These are phyloP conservation scores for Thelonectria olida DNA, from an alignment of 2,329 filamentous ascomycete genomes.

Conservation along the genomic window DNA sequence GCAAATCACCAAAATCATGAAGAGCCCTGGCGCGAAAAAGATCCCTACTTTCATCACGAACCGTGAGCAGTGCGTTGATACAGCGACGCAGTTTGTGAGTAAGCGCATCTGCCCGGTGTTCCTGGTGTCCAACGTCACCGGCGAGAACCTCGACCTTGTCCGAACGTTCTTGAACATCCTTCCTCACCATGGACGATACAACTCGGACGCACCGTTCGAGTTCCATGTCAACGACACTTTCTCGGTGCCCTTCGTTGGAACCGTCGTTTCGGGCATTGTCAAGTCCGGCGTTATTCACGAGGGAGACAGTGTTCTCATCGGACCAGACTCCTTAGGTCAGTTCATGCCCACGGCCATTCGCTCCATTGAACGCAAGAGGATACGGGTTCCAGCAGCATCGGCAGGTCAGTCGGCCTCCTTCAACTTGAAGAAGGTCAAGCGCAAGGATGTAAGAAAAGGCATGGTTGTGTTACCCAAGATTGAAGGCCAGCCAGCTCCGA, in stretches of 20 bases:
- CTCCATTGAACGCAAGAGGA: slow-evolving; percentile 93
- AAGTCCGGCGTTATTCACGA: slow-evolving; percentile 88
- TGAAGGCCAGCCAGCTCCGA: slow-evolving; percentile 75
- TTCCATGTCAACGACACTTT: slow-evolving; percentile 98
- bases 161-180: slow-evolving; percentile 94
- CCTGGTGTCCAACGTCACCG: slow-evolving; percentile 97
- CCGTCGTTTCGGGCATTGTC: slow-evolving; percentile 93
- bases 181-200: slow-evolving; percentile 92
- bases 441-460: slow-evolving; percentile 95
- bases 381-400: slow-evolving; percentile 85
- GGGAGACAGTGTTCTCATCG: slow-evolving; percentile 89
- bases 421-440: slow-evolving; percentile 84
- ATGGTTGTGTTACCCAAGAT: slow-evolving; percentile 94
- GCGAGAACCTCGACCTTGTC: slow-evolving; percentile 88
- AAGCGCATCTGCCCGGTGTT: slow-evolving; percentile 97
- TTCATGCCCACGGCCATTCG: slow-evolving; percentile 88
- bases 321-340: slow-evolving; percentile 89
- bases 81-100: slow-evolving; percentile 93
- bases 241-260: slow-evolving; percentile 96
- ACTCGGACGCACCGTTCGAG: slow-evolving; percentile 87
- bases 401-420: slow-evolving; percentile 95
- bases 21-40: slow-evolving; percentile 91
- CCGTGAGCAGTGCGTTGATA: slow-evolving; percentile 91
- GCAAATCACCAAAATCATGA: slow-evolving; percentile 91
- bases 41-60: slow-evolving; percentile 96